phyloP scores from a whole-genome alignment of 1,284 basidiomycete species.

The Moesziomyces globuligerus region DNA sequence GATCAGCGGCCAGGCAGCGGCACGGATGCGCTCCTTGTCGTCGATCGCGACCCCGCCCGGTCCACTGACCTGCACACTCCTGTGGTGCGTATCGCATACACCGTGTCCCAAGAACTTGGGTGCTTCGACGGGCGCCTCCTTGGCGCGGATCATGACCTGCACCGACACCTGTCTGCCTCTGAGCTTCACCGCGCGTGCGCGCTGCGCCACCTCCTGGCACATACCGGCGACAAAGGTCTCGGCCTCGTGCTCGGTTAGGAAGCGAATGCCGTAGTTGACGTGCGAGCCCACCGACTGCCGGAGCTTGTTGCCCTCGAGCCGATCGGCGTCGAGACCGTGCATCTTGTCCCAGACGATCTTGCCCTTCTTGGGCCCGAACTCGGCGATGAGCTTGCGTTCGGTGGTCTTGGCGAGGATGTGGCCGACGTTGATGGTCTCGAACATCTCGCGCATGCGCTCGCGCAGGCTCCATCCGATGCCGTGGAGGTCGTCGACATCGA shows the following conservation, averaged over 20 bases:
- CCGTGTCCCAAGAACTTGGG: constrained; percentile 98
- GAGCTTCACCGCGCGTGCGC: constrained; percentile 75
- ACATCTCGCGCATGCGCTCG: constrained; percentile 73
- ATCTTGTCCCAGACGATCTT: constrained; percentile 84
- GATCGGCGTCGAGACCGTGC: constrained; percentile 82
- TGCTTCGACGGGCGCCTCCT: constrained; percentile 87
- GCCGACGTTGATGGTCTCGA: constrained; percentile 78
- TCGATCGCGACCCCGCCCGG: constrained; percentile 73
- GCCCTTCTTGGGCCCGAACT: constrained; percentile 83
- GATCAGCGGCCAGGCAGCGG: constrained; percentile 82
- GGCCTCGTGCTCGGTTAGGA: constrained; percentile 82
- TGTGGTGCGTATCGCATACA: constrained; percentile 82
- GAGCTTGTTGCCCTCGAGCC: constrained; percentile 73
- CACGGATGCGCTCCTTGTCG: constrained; percentile 77
- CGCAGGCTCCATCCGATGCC: constrained; percentile 77
- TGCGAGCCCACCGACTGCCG: constrained; percentile 53
- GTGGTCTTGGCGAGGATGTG: constrained; percentile 69
- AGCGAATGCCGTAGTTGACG: constrained; percentile 84
- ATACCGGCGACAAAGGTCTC: constrained; percentile 69
- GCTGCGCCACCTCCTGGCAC: constrained; percentile 52
- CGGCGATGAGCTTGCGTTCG: constrained; percentile 68
- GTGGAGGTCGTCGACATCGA: constrained; percentile 87
- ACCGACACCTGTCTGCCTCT: constrained; percentile 77
- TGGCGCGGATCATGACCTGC: constrained; percentile 85
- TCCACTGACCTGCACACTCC: constrained; percentile 73